Evolutionary conservation across 768 basidiomycete genomes (phyloP).

Genomic region (Terana coerulea): DNA sequence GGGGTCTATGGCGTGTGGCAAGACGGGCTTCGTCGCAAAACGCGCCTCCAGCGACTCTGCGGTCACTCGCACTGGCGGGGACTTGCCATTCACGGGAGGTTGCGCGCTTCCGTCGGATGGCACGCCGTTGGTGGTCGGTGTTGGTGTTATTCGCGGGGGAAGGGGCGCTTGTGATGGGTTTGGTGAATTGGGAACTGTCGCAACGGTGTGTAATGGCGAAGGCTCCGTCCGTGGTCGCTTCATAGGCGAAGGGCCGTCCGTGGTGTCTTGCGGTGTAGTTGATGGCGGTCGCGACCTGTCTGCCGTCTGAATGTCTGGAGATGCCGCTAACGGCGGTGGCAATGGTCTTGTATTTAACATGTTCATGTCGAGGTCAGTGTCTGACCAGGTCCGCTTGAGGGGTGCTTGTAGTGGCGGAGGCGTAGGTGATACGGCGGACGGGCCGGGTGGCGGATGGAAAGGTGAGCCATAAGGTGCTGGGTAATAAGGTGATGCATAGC

Average conservation of each 20-base stretch:
- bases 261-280: constrained; percentile 45
- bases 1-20: constrained; percentile 50
- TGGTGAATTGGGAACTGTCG: constrained; percentile 12
- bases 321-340: constrained; percentile 28
- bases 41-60: constrained; percentile 47
- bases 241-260: constrained; percentile 63
- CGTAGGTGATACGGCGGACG: constrained; percentile 28
- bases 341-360: constrained; percentile 12
- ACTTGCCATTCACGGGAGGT: constrained; percentile 39
- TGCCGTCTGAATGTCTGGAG: constrained; percentile 41
- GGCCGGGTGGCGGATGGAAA: constrained; percentile 36
- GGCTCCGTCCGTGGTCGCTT: constrained; percentile 68
- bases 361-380: constrained; percentile 52
- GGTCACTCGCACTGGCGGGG: constrained; percentile 37
- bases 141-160: constrained; percentile 24
- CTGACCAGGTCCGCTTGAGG: constrained; percentile 62
- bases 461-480: constrained; percentile 47
- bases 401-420: constrained; percentile 29
- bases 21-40: constrained; percentile 63
- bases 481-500: constrained; percentile 47
- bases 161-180: constrained; percentile 17
- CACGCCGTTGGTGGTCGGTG: constrained; percentile 39
- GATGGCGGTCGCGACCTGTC: constrained; percentile 52
- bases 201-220: constrained; percentile 11
- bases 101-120: constrained; percentile 33